phyloP scores from a whole-genome alignment of 768 basidiomycete species.

The Amanita subjunquillea region DNA sequence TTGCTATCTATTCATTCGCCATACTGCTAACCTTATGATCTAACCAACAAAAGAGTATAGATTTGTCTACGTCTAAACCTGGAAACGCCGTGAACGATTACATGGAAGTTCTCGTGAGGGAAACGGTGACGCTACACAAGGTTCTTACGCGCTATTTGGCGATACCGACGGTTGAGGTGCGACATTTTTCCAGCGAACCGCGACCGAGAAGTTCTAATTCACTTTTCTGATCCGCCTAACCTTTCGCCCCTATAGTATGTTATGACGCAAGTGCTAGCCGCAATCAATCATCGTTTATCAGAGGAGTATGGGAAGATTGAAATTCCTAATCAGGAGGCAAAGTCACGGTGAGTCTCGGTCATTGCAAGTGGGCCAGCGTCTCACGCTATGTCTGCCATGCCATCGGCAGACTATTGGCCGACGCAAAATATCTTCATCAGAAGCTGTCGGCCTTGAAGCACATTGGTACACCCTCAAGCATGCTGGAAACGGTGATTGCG shows the following conservation, averaged over 20 bases:
- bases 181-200: conserved; percentile 15
- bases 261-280: conserved; percentile 90
- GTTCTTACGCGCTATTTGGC: conserved; percentile 88
- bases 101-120: conserved; percentile 88
- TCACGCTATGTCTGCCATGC: conserved; percentile 1
- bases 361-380: background rate
- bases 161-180: conserved; percentile 71
- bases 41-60: conserved; percentile 42
- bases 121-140: conserved; percentile 92
- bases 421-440: conserved; percentile 68
- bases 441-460: conserved; percentile 70
- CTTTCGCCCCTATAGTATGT: conserved; percentile 48
- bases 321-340: conserved; percentile 74
- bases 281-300: conserved; percentile 83
- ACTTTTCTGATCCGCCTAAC: conserved; percentile 6
- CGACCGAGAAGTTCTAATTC: conserved; percentile 3
- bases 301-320: conserved; percentile 82
- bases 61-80: conserved; percentile 63
- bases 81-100: conserved; percentile 72
- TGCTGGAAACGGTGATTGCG: conserved; percentile 78
- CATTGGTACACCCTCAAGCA: conserved; percentile 57
- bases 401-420: conserved; percentile 57
- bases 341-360: conserved; percentile 54
- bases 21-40: background rate
- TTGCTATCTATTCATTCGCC: background rate